A percentile compares a stretch with the other conserved stretches of the same genome.
phyloP scores from a whole-genome alignment of 495 filamentous ascomycete species.

The Aspergillus cristatus region DNA sequence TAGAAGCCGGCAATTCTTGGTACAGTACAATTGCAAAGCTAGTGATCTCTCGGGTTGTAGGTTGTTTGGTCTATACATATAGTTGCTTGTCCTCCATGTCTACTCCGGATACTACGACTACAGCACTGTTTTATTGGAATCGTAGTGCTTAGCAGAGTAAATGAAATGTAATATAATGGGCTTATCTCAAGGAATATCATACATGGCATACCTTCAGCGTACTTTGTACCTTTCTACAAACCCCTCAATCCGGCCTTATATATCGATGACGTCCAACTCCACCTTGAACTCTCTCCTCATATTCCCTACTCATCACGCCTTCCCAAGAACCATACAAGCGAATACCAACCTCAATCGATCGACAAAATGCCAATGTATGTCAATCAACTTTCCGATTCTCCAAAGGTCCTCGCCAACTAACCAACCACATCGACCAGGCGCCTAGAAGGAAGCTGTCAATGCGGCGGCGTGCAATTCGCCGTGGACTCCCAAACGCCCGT shows the following conservation, averaged over 20 bases:
- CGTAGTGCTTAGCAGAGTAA: too few species aligned
- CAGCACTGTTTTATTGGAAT: too few species aligned
- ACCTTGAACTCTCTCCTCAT: background rate
- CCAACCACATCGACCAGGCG: conserved; percentile 18
- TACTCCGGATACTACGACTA: too few species aligned
- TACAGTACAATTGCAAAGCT: too few species aligned
- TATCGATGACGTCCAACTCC: conserved; percentile 9
- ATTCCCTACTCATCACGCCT: background rate
- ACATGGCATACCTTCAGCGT: too few species aligned
- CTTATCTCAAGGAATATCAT: too few species aligned
- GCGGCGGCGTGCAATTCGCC: conserved; percentile 42
- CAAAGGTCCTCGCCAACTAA: background rate
- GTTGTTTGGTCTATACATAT: too few species aligned
- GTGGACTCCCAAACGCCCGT: conserved; percentile 44
- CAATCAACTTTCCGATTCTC: background rate
- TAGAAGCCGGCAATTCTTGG: too few species aligned
- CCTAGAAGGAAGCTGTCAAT: conserved; percentile 48
- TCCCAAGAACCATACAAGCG: background rate
- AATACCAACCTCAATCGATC: background rate
- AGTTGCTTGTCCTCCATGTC: too few species aligned
- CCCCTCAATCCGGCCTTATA: background rate
- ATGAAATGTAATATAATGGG: too few species aligned
- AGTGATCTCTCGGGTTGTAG: too few species aligned
- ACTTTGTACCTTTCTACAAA: too few species aligned
- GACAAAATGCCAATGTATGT: conserved; percentile 22